Conservation (phyloP, 2,329 filamentous ascomycete species). For the Pseudonectria foliicola region DNA sequence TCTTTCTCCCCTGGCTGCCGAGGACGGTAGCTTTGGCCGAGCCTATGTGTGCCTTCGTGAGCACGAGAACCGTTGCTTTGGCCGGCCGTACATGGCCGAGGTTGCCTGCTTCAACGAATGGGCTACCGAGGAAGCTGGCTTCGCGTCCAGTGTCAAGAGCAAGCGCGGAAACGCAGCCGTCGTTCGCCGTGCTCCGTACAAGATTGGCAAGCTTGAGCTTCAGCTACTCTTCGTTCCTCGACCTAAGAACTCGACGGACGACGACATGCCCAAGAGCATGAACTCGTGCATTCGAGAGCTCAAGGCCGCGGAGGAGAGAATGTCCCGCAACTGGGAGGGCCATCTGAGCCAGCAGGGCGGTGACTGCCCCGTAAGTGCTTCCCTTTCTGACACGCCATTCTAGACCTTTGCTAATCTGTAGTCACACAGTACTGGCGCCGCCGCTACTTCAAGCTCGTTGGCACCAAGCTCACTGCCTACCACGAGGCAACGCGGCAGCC, state of each 20-base stretch:
- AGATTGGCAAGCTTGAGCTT: conserved; percentile 87
- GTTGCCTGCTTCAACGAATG: conserved; percentile 98
- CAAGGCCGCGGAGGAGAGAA: conserved; percentile 77
- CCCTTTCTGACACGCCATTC: neutral
- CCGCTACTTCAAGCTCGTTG: conserved; percentile 90
- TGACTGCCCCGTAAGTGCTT: conserved; percentile 79
- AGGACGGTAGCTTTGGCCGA: conserved; percentile 89
- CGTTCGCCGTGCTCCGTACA: conserved; percentile 86
- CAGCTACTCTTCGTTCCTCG: conserved; percentile 93
- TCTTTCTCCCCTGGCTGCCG: conserved; percentile 75
- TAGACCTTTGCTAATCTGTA: conserved; percentile 30
- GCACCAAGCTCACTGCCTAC: conserved; percentile 87
- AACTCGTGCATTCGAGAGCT: conserved; percentile 91
- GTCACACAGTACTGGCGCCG: conserved; percentile 90
- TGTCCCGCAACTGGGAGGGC: conserved; percentile 76
- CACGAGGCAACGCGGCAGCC: conserved; percentile 94
- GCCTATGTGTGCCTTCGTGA: conserved; percentile 92
- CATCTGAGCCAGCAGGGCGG: conserved; percentile 93
- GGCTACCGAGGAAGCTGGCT: conserved; percentile 77
- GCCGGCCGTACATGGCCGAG: conserved; percentile 79
- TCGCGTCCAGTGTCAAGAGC: conserved; percentile 85
- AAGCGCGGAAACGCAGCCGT: conserved; percentile 69
- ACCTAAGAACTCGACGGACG: conserved; percentile 77
- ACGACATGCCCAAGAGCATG: conserved; percentile 99
- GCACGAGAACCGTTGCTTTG: conserved; percentile 82